Evolutionary conservation across 495 filamentous ascomycete genomes (phyloP).

Genomic region (Penicillium bialowiezense): DNA sequence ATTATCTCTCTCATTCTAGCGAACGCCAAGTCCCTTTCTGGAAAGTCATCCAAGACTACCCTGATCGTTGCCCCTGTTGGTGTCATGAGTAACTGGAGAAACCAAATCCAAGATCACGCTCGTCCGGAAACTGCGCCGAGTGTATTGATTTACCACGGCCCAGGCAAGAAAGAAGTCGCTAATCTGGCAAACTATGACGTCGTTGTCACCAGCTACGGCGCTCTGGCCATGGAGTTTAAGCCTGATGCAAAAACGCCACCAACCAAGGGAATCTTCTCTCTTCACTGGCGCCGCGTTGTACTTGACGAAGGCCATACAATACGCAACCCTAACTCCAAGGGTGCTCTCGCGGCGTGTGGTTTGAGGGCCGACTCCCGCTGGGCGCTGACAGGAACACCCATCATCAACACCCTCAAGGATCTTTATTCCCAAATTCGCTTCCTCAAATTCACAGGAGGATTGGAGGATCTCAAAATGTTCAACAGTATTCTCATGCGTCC

Average conservation of each 20-base stretch:
- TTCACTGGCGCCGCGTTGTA: slow-evolving; percentile 78
- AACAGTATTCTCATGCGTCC: slow-evolving; percentile 71
- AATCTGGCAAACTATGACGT: slow-evolving; percentile 63
- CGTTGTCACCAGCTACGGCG: slow-evolving; percentile 82
- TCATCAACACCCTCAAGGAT: slow-evolving; percentile 76
- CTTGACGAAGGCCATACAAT: slow-evolving; percentile 88
- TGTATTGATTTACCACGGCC: slow-evolving; percentile 75
- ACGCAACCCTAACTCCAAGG: slow-evolving; percentile 72
- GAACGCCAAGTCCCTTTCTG: slow-evolving; percentile 43
- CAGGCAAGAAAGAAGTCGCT: slow-evolving; percentile 50
- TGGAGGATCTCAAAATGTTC: slow-evolving; percentile 74
- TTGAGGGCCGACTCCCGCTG: slow-evolving; percentile 73
- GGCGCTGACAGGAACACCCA: slow-evolving; percentile 80
- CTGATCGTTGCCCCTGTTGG: slow-evolving; percentile 81
- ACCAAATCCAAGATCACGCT: slow-evolving; percentile 76
- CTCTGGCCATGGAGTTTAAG: slow-evolving; percentile 43
- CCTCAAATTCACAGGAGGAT: slow-evolving; percentile 71
- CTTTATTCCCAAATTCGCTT: slow-evolving; percentile 80
- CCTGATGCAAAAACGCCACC: slow-evolving; percentile 30
- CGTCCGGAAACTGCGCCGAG: slow-evolving; percentile 55
- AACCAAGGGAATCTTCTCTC: slow-evolving; percentile 53
- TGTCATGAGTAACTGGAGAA: slow-evolving; percentile 92
- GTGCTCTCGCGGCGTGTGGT: slow-evolving; percentile 61
- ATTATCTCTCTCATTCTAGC: slow-evolving; percentile 78
- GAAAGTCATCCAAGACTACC: slow-evolving; percentile 52